These are phyloP conservation scores for Meyerozyma sp. DNA, from an alignment of 1,139 yeast genomes.

Conservation along the genomic window DNA sequence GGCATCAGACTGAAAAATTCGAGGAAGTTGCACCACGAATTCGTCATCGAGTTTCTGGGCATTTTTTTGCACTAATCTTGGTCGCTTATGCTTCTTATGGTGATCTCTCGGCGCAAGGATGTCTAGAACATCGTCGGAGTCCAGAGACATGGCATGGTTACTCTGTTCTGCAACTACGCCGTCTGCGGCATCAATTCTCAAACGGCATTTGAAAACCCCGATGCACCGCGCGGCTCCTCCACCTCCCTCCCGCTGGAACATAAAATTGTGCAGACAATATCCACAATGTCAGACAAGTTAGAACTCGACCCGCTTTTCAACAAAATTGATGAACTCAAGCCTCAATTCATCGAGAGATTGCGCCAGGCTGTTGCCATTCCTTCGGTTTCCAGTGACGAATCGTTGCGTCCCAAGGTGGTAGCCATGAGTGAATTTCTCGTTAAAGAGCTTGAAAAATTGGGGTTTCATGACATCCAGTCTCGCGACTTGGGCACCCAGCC, in stretches of 20 bases:
- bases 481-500: conserved; percentile 86
- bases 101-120: neutral
- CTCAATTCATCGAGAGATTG: conserved; percentile 62
- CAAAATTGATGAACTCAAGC: conserved; percentile 67
- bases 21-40: conserved; percentile 18
- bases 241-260: too few species aligned
- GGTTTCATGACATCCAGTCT: conserved; percentile 76
- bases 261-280: too few species aligned
- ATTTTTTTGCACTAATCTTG: neutral
- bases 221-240: neutral
- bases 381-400: conserved; percentile 89
- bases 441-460: conserved; percentile 60
- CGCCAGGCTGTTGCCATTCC: conserved; percentile 85
- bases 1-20: conserved; percentile 23
- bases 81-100: neutral
- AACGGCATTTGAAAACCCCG: neutral
- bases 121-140: conserved; percentile 1
- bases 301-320: conserved; percentile 45
- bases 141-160: neutral
- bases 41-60: conserved; percentile 10
- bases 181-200: neutral
- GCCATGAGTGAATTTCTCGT: conserved; percentile 81
- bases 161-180: neutral
- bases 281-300: conserved; percentile 26
- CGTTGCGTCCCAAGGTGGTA: conserved; percentile 79